phyloP scores from a whole-genome alignment of 495 filamentous ascomycete species.

The Viridothelium virens region DNA sequence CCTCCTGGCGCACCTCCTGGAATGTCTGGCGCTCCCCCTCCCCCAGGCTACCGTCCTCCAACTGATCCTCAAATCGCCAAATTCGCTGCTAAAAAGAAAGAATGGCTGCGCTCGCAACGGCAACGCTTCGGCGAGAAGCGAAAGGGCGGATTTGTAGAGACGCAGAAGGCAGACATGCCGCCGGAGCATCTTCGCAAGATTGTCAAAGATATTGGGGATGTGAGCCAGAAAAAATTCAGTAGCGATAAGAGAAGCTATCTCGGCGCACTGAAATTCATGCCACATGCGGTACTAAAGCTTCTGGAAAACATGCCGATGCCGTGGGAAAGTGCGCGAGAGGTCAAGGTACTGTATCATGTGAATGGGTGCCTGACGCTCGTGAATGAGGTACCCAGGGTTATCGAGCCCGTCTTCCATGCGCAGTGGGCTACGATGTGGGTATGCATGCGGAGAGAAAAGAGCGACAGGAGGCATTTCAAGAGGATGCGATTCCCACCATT shows the following conservation, averaged over 20 bases:
- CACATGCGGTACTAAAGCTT: slow-evolving; percentile 97
- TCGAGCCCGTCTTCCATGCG: slow-evolving; percentile 96
- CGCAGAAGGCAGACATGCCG: slow-evolving; percentile 98
- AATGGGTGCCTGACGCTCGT: slow-evolving; percentile 96
- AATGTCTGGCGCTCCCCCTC: slow-evolving; percentile 71
- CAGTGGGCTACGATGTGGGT: slow-evolving; percentile 99
- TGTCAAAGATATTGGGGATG: slow-evolving; percentile 96
- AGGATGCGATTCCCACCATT: slow-evolving; percentile 98
- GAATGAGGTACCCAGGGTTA: slow-evolving; percentile 93
- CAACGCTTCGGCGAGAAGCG: slow-evolving; percentile 95
- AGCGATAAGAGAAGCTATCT: slow-evolving; percentile 98
- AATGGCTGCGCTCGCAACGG: slow-evolving; percentile 90
- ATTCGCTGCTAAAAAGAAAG: slow-evolving; percentile 96
- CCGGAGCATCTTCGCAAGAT: slow-evolving; percentile 98
- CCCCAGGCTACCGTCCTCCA: slow-evolving; percentile 79
- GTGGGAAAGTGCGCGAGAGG: slow-evolving; percentile 92
- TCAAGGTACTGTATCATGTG: slow-evolving; percentile 97
- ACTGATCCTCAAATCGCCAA: slow-evolving; percentile 84
- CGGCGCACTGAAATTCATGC: slow-evolving; percentile 98
- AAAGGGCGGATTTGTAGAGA: slow-evolving; percentile 92
- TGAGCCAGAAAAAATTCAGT: slow-evolving; percentile 98
- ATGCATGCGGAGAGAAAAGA: slow-evolving; percentile 96
- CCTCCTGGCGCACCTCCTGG: slow-evolving; percentile 68
- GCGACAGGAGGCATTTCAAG: slow-evolving; percentile 93
- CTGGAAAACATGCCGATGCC: slow-evolving; percentile 99